Conservation (phyloP, 1,284 basidiomycete species). For the Sanghuangporus weigelae region DNA sequence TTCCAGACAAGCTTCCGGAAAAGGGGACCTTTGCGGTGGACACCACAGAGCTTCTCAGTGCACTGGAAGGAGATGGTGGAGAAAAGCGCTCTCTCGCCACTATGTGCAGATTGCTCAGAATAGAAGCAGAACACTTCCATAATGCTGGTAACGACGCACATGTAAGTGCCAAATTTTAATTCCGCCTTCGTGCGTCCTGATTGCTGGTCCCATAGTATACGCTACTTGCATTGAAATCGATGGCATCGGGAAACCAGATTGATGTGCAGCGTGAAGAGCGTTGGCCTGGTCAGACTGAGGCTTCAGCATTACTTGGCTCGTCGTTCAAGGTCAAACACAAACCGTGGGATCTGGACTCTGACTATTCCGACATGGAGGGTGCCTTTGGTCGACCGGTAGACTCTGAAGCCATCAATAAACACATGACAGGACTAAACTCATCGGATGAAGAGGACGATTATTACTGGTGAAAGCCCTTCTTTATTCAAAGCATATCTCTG, state of each 20-base stretch:
- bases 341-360: conserved; percentile 55
- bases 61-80: conserved; percentile 53
- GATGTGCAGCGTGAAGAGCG: conserved; percentile 68
- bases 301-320: conserved; percentile 18
- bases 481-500: neutral
- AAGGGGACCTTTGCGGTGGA: conserved; percentile 63
- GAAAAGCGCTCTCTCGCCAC: conserved; percentile 49
- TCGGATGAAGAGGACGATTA: neutral
- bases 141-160: conserved; percentile 85
- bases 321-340: conserved; percentile 53
- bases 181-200: neutral
- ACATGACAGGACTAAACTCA: neutral
- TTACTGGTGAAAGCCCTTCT: neutral
- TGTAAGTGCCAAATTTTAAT: conserved; percentile 36
- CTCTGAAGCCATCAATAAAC: neutral
- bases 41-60: conserved; percentile 67
- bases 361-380: conserved; percentile 53
- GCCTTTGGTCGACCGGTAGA: conserved; percentile 31
- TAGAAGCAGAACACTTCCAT: conserved; percentile 55
- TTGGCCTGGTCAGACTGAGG: conserved; percentile 59
- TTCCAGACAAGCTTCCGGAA: conserved; percentile 49
- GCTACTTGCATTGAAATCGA: conserved; percentile 50
- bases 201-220: conserved; percentile 48
- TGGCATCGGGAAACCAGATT: conserved; percentile 65
- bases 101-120: conserved; percentile 55